Evolutionary conservation across 768 basidiomycete genomes (phyloP).

Genomic region (Boletus tylopilopsis): DNA sequence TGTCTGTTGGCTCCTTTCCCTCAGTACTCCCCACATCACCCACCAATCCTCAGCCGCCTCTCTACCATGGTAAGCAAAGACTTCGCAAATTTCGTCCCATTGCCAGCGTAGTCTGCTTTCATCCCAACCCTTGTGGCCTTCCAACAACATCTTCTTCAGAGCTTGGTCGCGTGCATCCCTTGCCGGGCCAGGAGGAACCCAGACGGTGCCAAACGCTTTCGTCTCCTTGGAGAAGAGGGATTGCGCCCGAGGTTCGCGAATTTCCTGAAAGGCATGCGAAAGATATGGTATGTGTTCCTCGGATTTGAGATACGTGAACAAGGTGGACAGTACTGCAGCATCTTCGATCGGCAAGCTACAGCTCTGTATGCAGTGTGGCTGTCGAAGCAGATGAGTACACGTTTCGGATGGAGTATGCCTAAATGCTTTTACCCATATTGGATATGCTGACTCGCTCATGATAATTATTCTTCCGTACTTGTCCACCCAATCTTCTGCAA

Average conservation of each 20-base stretch:
- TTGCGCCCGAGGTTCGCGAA: constrained; percentile 49
- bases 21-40: constrained; percentile 53
- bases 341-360: constrained; percentile 35
- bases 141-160: constrained; percentile 18
- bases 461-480: constrained; percentile 48
- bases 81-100: constrained; percentile 53
- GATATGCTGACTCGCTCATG: constrained; percentile 60
- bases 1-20: constrained; percentile 34
- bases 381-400: background rate
- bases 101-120: constrained; percentile 45
- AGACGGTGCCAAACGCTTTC: constrained; percentile 40
- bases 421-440: constrained; percentile 41
- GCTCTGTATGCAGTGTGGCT: constrained; percentile 48
- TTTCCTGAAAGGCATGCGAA: constrained; percentile 56
- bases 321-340: constrained; percentile 30
- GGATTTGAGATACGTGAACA: constrained; percentile 43
- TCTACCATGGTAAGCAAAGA: constrained; percentile 52
- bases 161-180: constrained; percentile 44
- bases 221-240: constrained; percentile 43
- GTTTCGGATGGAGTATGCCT: background rate
- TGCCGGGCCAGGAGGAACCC: constrained; percentile 42
- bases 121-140: constrained; percentile 42
- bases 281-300: constrained; percentile 48
- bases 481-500: constrained; percentile 51
- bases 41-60: constrained; percentile 68